Evolutionary conservation across 1,284 basidiomycete genomes (phyloP), one percentile per base, ranked within the genome.

Genomic region (Trametes sp.): DNA sequence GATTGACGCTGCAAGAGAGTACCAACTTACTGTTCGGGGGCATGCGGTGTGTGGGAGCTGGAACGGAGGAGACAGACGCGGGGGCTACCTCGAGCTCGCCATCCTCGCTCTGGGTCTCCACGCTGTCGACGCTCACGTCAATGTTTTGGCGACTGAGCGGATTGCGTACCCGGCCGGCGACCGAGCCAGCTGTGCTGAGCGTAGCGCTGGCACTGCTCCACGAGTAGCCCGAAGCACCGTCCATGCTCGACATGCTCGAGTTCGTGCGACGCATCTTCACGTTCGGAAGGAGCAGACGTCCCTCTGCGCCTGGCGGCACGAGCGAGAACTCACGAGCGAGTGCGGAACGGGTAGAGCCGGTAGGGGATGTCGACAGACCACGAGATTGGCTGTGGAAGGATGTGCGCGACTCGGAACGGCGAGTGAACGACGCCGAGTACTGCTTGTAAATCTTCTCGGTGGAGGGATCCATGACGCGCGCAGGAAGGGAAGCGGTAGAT

Each of bases 251-350:
- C 41, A 69, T 57, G 35, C 63, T 71, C 33, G 73, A 72, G 45
- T 73, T 69, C 35, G 68, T 56, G 29, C 82, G 81, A 33, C 71
- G 69, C 72, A 87, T 77, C 74, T 84, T 83, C 33, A 90, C 82
- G 58, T 88, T 76, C 2, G 89, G 89, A 0, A 90, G 88, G 5
- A 90, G 80, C 1, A 91, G 80, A 64, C 84, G 86, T 61, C 87
- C 87, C 72, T 89, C 82, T 1, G 85, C 87, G 45, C 83, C 83
- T 2, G 78, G 81, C 59, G 81, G 81, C 9, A 89, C 71, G 4
- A 91, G 71, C 6, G 82, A 78, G 1, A 83, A 81, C 72, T 86
- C 87, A 23, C 72, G 72, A 16, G 69, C 67, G 11, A 65, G 65
- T 13, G 65, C 61, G 26, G 77, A 70, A 58, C 74, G 68, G 54